phyloP scores from a whole-genome alignment of 2,329 filamentous ascomycete genomes.

The Dactylella cylindrospora region DNA sequence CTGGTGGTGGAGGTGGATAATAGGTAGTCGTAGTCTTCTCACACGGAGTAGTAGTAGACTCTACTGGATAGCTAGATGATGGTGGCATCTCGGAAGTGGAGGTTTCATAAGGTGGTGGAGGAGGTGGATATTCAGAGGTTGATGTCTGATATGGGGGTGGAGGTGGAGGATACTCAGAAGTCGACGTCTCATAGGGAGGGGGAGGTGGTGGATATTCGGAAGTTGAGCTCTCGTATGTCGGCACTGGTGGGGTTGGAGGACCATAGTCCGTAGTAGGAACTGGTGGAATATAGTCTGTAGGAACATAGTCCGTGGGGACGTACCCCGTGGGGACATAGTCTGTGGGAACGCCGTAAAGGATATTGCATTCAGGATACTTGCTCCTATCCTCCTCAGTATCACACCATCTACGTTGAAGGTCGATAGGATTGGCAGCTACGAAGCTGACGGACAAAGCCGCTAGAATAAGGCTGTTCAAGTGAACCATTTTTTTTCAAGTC shows the following conservation, averaged over 20 bases:
- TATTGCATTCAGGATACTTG: constrained; percentile 18
- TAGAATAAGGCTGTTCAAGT: constrained; percentile 25
- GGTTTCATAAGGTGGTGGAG: background rate
- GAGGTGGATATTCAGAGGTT: background rate
- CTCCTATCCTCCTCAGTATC: constrained; percentile 15
- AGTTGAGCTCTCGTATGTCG: no score
- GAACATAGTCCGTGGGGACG: background rate
- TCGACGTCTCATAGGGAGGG: background rate
- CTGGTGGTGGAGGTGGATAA: background rate
- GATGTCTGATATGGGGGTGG: constrained; percentile 1
- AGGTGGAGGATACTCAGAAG: constrained; percentile 1
- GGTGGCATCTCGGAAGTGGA: background rate
- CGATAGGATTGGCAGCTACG: constrained; percentile 28
- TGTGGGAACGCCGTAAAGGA: background rate
- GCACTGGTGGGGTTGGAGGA: no score
- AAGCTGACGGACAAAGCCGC: constrained; percentile 16
- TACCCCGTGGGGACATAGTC: background rate
- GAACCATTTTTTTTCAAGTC: constrained; percentile 32
- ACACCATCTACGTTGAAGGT: constrained; percentile 22
- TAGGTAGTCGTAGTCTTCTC: constrained; percentile 3
- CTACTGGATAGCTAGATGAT: background rate
- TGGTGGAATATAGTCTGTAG: background rate
- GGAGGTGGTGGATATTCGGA: no score
- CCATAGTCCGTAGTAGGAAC: background rate
- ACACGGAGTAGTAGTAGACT: background rate